Conservation (phyloP, 2,329 filamentous ascomycete genomes). For the Cladophialophora immunda region DNA sequence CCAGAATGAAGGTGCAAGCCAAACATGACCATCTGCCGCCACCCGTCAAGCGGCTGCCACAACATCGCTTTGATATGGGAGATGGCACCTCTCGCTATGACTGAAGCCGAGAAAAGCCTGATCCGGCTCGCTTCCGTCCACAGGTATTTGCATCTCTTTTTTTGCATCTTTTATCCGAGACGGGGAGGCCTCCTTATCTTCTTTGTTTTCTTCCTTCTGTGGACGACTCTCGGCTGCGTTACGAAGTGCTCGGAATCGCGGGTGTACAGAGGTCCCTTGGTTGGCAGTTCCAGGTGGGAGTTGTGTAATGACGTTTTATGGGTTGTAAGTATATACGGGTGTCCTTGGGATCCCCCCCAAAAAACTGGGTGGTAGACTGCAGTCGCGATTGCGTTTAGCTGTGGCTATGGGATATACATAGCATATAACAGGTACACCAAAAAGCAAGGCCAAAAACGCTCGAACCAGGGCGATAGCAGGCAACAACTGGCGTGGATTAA, state of each 20-base stretch:
- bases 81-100: slow-evolving; percentile 40
- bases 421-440: background rate
- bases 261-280: slow-evolving; percentile 19
- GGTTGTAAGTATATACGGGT: background rate
- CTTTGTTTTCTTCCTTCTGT: slow-evolving; percentile 3
- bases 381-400: background rate
- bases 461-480: background rate
- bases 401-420: background rate
- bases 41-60: slow-evolving; percentile 42
- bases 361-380: slow-evolving; percentile 27
- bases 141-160: slow-evolving; percentile 3
- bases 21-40: slow-evolving; percentile 48
- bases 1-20: slow-evolving; percentile 44
- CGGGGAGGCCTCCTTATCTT: background rate
- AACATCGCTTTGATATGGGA: slow-evolving; percentile 44
- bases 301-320: background rate
- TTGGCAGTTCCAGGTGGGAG: slow-evolving; percentile 4
- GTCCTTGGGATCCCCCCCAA: background rate
- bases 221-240: slow-evolving; percentile 30
- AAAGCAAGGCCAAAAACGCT: background rate
- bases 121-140: background rate
- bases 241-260: slow-evolving; percentile 40
- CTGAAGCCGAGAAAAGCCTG: slow-evolving; percentile 20
- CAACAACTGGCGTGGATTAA: background rate
- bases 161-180: background rate